phyloP scores from a whole-genome alignment of 2,329 filamentous ascomycete species.

The Fusarium neocosmosporiellum region DNA sequence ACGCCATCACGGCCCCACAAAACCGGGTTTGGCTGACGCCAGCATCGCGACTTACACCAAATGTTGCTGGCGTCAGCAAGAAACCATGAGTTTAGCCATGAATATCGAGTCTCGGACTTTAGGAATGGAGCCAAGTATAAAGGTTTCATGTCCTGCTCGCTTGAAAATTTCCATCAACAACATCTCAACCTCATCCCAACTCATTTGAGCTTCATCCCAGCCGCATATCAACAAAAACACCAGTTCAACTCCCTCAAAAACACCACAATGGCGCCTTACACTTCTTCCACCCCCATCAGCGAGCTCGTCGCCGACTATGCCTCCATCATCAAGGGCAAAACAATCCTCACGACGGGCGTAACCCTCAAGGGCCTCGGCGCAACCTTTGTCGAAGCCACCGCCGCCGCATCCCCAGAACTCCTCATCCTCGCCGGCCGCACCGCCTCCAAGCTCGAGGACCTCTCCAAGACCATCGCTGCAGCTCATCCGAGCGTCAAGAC shows the following conservation, averaged over 20 bases:
- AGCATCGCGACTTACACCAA: slow-evolving; percentile 8
- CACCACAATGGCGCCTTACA: slow-evolving; percentile 29
- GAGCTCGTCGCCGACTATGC: slow-evolving; percentile 46
- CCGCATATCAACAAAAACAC: neutral
- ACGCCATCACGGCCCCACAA: neutral
- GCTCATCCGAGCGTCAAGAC: slow-evolving; percentile 48
- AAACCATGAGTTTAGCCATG: neutral
- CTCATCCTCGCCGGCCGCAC: slow-evolving; percentile 61
- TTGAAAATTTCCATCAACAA: neutral
- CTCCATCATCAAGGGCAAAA: slow-evolving; percentile 49
- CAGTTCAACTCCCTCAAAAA: neutral
- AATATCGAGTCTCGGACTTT: slow-evolving; percentile 15
- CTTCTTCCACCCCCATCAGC: slow-evolving; percentile 36
- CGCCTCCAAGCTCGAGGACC: slow-evolving; percentile 51
- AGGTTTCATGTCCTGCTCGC: neutral
- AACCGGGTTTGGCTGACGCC: slow-evolving; percentile 32
- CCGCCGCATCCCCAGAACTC: slow-evolving; percentile 52
- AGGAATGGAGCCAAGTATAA: slow-evolving; percentile 8
- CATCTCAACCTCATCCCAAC: neutral
- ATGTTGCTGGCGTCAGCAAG: slow-evolving; percentile 7
- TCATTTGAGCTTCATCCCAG: neutral
- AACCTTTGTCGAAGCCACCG: slow-evolving; percentile 51
- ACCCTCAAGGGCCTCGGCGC: slow-evolving; percentile 54
- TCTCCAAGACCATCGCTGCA: slow-evolving; percentile 49
- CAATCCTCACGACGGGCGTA: slow-evolving; percentile 57